Evolutionary conservation across 805 yeast species (phyloP).

Genomic region (Suhomyces vadensis): DNA sequence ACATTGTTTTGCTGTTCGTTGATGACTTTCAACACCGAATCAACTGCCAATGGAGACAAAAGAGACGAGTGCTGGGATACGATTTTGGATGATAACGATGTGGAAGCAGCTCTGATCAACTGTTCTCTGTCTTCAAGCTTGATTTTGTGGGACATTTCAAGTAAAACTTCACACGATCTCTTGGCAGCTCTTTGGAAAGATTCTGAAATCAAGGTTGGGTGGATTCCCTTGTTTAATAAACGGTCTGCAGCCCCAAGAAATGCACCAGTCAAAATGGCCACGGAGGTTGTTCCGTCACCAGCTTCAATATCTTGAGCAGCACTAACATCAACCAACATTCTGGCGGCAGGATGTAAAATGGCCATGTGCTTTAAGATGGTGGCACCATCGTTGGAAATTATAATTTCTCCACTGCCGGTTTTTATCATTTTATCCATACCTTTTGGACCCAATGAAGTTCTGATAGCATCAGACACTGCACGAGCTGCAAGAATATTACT

Average conservation of each 20-base stretch:
- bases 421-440: conserved; percentile 99
- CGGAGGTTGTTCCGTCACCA: conserved; percentile 99
- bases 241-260: conserved; percentile 93
- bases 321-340: conserved; percentile 92
- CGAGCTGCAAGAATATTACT: conserved; percentile 89
- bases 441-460: conserved; percentile 96
- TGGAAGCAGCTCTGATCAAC: conserved; percentile 86
- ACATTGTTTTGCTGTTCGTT: conserved; percentile 63
- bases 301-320: conserved; percentile 99
- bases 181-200: conserved; percentile 86
- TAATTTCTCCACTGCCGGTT: conserved; percentile 87
- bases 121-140: conserved; percentile 80
- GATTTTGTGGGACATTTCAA: conserved; percentile 82
- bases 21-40: conserved; percentile 80
- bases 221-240: conserved; percentile 84
- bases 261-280: conserved; percentile 93
- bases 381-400: conserved; percentile 97
- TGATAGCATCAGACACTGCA: conserved; percentile 92
- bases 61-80: conserved; percentile 88
- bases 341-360: conserved; percentile 96
- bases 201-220: conserved; percentile 93
- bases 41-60: conserved; percentile 92
- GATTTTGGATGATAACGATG: conserved; percentile 92
- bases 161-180: conserved; percentile 76
- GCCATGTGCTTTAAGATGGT: conserved; percentile 98